Evolutionary conservation across 202 grass and related monocot genomes (phyloP), one percentile per base, ranked within the genome.

Genomic region (Dendrocalamus latiflorus): DNA sequence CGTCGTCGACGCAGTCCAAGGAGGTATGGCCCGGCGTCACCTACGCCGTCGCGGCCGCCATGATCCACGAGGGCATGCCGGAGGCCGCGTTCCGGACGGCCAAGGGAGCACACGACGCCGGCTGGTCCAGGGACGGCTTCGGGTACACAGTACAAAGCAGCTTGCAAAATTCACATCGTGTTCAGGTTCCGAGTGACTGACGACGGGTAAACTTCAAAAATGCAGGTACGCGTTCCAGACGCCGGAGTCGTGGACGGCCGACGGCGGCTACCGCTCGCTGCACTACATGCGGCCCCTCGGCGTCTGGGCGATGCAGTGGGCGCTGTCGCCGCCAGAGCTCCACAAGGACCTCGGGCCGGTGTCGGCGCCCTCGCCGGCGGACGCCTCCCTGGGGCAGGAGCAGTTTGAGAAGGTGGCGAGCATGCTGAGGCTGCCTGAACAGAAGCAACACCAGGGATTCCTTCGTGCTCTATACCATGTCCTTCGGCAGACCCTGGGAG

Each of bases 281-380:
- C 90, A 94, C 30, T 98, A 98, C 80, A 94, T 94, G 95, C 88
- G 95, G 21, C 95, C 90, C 44, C 84, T 98, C 0, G 74, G 38
- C 4, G 84, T 98, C 70, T 98, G 95, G 95, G 90, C 89, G 5
- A 88, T 95, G 95, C 95, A 95, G 63, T 95, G 88, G 90, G 92
- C 95, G 82, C 62, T 98, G 67, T 85, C 88, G 25, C 95, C 90
- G 30, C 90, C 87, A 7, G 61, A 83, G 74, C 79, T 98, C 20
- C 79, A 86, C 84, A 84, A n/a, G 56, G 79, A 84, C 26, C 49
- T 85, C 6, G 45, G 67, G 30, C 15, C 5, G 0, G n/a, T 4
- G 0, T 1, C 21, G 25, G 16, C 81, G n/a, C n/a, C n/a, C n/a
- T n/a, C n/a, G n/a, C n/a, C 39, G 8, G 74, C 13, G 43, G 78